Evolutionary conservation across 495 filamentous ascomycete species (phyloP), one percentile per base, ranked within the genome.

Genomic region (Penicillium bovifimosum): DNA sequence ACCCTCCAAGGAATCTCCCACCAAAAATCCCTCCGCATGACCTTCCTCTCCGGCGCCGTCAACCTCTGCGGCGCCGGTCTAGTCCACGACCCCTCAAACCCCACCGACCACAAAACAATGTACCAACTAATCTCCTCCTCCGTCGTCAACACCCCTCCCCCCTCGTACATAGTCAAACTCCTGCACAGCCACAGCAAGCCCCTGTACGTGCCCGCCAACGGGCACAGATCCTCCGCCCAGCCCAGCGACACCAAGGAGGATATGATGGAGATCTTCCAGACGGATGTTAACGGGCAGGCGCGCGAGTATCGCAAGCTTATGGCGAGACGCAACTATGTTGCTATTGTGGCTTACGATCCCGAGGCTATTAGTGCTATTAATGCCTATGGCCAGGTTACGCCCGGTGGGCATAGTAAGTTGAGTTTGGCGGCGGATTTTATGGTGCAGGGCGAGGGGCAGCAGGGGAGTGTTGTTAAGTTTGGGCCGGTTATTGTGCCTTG

Each of bases 201-300:
- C 6, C 80, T 96, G 28, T 98, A 96, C 66, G 72, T 98, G 28
- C 95, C 93, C 1, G 78, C 79, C 39, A 98, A 98, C 69, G 95
- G 95, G 16, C 87, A 95, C 65, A 86, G 88, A 55, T 86, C 82
- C 16, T 74, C 74, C 2, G 45, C 67, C 0, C 65, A 71, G 20
- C 74, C 75, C 0, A 71, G 70, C 18, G 93, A 98, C 64, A 98
- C 93, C 33, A 98, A 98, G 68, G 93, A 98, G 69, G 93, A 98
- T 65, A 98, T 98, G 93, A 91, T 97, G 84, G 93, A 98, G 73
- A 89, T 98, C 56, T 98, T 98, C 79, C 86, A 91, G 65, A 85
- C 79, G 7, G 93, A 98, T 60, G 87, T 92, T 14, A 86, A 81
- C 44, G 91, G 95, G 11, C 74, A 81, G 26, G 72, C 82, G 1